Evolutionary conservation across 306 rosid species (phyloP), one percentile per base, ranked within the genome.

Genomic region (Rosa rugosa): DNA sequence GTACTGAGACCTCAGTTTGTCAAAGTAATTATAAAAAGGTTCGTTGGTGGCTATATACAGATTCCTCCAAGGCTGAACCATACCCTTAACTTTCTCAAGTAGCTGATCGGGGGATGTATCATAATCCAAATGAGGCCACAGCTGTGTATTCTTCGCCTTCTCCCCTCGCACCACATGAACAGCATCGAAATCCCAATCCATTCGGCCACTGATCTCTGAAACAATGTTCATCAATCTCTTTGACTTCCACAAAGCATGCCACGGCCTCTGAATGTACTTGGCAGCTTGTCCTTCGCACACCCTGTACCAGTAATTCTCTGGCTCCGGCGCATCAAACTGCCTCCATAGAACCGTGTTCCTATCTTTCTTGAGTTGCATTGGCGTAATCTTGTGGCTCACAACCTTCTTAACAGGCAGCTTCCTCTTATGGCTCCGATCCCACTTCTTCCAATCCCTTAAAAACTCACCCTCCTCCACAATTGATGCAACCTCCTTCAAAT

Each of bases 111-210:
- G 99, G 31, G 98, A 86, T 23, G 99, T 96, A 83, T 96, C 98
- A 0, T 80, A 80, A 73, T 93, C 96, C 83, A 96, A 83, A 88
- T 91, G 89, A 76, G 99, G 99, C 99, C 99, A 96, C 4, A 96
- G 82, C 87, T 88, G 91, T 77, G 89, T 93, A 71, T 91, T 96
- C 78, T 86, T 89, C 6, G 98, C 99, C 80, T 96, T 96, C 85
- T 88, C 97, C 60, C 99, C 94, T 8, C 98, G 88, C 77, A 96
- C 97, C 59, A 96, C 99, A 73, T 96, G 99, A 62, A 89, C 88
- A 0, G 99, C 89, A 62, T 96, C 99, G 31, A 91, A 96, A 88
- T 96, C 98, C 99, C 99, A 96, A 86, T 96, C 99, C 98, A 96
- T 84, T 20, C 78, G 78, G 57, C 98, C 97, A 40, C 98, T 88